These are phyloP conservation scores for Arthrobotrys sinensis DNA, from an alignment of 2,329 filamentous ascomycete species.

Conservation along the genomic window DNA sequence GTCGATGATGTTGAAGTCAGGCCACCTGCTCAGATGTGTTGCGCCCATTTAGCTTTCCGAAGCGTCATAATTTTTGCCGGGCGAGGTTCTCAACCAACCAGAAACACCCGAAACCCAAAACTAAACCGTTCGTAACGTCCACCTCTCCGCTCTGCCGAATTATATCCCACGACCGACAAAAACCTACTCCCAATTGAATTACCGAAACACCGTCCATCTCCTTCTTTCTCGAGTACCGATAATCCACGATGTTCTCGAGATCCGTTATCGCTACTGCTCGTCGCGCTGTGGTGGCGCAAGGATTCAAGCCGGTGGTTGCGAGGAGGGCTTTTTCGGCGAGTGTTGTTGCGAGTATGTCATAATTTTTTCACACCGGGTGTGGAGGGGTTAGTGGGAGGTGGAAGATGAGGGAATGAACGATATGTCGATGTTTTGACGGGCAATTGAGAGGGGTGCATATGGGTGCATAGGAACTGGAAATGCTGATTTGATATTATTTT, in stretches of 20 bases:
- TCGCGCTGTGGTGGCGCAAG: slow-evolving; percentile 48
- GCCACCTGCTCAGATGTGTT: slow-evolving; percentile 57
- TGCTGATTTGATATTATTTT: slow-evolving; percentile 17
- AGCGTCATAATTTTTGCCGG: slow-evolving; percentile 59
- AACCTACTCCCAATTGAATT: neutral
- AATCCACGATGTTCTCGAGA: slow-evolving; percentile 51
- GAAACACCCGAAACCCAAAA: slow-evolving; percentile 48
- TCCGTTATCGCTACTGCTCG: slow-evolving; percentile 53
- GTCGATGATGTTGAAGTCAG: slow-evolving; percentile 49
- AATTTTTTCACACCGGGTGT: neutral
- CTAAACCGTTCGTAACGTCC: slow-evolving; percentile 24
- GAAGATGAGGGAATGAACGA: neutral
- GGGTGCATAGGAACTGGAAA: neutral
- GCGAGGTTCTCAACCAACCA: slow-evolving; percentile 38
- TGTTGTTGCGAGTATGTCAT: slow-evolving; percentile 51
- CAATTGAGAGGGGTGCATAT: neutral
- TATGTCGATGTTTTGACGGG: neutral
- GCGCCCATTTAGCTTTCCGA: slow-evolving; percentile 29
- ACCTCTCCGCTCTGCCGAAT: slow-evolving; percentile 55
- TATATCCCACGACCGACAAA: slow-evolving; percentile 16
- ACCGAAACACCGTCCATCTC: neutral
- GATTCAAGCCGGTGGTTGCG: slow-evolving; percentile 48
- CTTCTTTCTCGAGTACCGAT: neutral
- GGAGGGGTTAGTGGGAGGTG: neutral
- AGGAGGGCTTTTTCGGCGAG: slow-evolving; percentile 56